Conservation (phyloP, 768 basidiomycete species). For the Mycena amicta region DNA sequence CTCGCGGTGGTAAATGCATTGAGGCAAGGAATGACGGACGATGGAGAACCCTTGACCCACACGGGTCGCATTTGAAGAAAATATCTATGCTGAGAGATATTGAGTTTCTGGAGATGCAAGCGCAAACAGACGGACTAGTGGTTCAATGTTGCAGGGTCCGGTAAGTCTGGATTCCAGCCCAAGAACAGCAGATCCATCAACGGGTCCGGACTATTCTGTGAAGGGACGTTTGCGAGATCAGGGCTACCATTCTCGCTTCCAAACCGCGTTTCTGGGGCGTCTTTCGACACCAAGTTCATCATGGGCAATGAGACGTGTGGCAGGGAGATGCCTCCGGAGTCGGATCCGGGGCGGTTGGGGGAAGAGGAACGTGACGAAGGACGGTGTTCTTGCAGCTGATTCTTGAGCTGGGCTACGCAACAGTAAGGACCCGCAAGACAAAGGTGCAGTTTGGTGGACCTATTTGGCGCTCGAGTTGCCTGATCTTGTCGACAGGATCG, state of each 20-base stretch:
- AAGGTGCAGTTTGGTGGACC: constrained; percentile 39
- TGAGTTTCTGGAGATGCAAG: constrained; percentile 9
- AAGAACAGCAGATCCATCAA: constrained; percentile 69
- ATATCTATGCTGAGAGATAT: constrained; percentile 64
- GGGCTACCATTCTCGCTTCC: constrained; percentile 55
- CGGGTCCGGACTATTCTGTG: constrained; percentile 48
- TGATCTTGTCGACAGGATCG: constrained; percentile 80
- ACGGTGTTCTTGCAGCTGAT: constrained; percentile 58
- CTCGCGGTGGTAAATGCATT: constrained; percentile 77
- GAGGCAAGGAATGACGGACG: constrained; percentile 78
- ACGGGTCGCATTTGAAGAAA: constrained; percentile 89
- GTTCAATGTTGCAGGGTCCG: constrained; percentile 69
- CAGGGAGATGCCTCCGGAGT: constrained; percentile 43
- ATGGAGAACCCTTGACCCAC: constrained; percentile 83
- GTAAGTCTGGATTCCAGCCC: constrained; percentile 87
- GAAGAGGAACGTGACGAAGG: constrained; percentile 41
- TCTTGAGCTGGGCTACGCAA: constrained; percentile 60
- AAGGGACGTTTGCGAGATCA: constrained; percentile 42
- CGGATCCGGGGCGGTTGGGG: constrained; percentile 31
- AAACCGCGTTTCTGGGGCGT: constrained; percentile 39
- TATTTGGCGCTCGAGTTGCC: constrained; percentile 76
- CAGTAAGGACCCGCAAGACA: constrained; percentile 14
- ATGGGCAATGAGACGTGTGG: constrained; percentile 48
- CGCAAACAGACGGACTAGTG: constrained; percentile 63
- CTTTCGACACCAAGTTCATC: constrained; percentile 42